Percentiles rank a stretch among this genome's conserved stretches.
Conservation (phyloP, 78 protist species). For the Salpingoeca rosetta region DNA sequence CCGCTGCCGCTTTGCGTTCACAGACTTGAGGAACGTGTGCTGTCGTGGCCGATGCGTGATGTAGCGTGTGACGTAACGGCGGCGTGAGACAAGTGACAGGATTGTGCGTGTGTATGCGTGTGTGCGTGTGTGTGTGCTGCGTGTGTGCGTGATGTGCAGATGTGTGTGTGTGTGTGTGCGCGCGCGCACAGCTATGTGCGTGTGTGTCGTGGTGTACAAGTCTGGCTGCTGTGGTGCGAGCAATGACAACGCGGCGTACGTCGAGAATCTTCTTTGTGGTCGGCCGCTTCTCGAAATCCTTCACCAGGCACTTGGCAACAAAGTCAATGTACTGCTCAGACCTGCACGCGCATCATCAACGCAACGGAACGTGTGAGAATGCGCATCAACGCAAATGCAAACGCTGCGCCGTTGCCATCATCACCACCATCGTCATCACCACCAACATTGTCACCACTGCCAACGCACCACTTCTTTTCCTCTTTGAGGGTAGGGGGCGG, state of each 20-base stretch:
- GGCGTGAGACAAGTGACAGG: background rate
- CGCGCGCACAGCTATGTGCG: background rate
- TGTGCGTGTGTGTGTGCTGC: background rate
- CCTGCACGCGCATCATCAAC: background rate
- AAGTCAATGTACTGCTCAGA: constrained; percentile 1
- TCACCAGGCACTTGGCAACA: background rate
- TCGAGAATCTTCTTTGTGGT: background rate
- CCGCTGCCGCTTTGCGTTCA: no score
- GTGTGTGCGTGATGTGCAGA: background rate
- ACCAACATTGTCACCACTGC: no score
- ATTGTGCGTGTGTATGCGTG: background rate
- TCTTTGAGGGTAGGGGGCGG: constrained; percentile 34
- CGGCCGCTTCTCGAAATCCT: constrained; percentile 5
- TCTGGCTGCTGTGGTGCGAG: background rate
- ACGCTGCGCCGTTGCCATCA: background rate
- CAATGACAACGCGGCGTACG: background rate
- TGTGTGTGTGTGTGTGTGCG: background rate
- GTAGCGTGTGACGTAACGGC: no score
- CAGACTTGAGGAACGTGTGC: no score
- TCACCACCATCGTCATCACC: no score
- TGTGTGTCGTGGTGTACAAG: background rate
- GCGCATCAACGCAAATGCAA: background rate
- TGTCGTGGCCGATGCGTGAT: no score
- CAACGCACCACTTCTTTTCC: background rate
- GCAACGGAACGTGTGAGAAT: background rate